Conservation (phyloP, 805 yeast genomes). For the Monosporozyma aquatica region DNA sequence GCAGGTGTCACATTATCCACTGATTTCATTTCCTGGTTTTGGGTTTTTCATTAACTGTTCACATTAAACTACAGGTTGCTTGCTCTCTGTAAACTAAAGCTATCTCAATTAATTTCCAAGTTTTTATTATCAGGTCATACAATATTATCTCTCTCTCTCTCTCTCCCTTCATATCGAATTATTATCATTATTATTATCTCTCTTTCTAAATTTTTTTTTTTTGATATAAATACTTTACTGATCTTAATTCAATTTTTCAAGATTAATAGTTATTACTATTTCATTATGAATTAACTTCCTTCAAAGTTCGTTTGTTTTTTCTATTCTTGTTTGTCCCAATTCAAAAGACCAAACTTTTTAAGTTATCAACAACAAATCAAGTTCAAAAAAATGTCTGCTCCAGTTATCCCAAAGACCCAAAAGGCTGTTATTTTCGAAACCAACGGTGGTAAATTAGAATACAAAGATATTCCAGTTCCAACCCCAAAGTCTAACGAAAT, state of each 20-base stretch:
- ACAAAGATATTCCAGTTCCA: conserved; percentile 50
- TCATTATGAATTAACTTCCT: not conserved
- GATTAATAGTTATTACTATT: not conserved
- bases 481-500: conserved; percentile 55
- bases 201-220: no score
- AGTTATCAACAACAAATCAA: conserved; percentile 6
- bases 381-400: conserved; percentile 21
- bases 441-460: conserved; percentile 37
- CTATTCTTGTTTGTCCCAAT: not conserved
- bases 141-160: no score
- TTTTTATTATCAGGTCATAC: no score
- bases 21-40: no score
- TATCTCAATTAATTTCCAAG: no score
- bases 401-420: conserved; percentile 38
- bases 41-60: no score
- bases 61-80: no score
- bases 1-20: no score
- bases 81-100: no score
- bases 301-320: not conserved
- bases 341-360: not conserved
- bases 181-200: no score
- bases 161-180: no score
- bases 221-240: no score
- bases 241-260: not conserved
- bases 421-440: conserved; percentile 41